Evolutionary conservation across 2,329 filamentous ascomycete species (phyloP).

Genomic region (Epicoccum nigrum): DNA sequence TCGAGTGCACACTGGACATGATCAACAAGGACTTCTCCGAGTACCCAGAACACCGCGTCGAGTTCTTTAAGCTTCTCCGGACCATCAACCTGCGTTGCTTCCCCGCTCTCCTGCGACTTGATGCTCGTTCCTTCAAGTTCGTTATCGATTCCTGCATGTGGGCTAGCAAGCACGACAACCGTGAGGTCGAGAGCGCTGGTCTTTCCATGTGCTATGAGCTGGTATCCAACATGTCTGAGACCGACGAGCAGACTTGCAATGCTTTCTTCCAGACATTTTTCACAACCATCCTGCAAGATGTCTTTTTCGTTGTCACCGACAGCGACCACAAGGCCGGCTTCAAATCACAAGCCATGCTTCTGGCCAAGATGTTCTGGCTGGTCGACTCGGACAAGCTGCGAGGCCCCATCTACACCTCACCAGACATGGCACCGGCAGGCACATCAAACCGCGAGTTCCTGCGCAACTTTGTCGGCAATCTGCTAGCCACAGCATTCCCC

Average conservation of each 20-base stretch:
- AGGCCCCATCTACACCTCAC: slow-evolving; percentile 80
- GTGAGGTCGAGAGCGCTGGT: slow-evolving; percentile 93
- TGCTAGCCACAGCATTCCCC: slow-evolving; percentile 88
- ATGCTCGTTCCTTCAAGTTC: slow-evolving; percentile 97
- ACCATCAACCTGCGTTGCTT: slow-evolving; percentile 98
- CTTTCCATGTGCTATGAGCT: slow-evolving; percentile 98
- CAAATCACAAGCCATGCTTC: slow-evolving; percentile 93
- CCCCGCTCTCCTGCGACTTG: slow-evolving; percentile 89
- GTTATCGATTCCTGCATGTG: slow-evolving; percentile 99
- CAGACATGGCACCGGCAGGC: slow-evolving; percentile 80
- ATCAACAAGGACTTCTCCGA: slow-evolving; percentile 99
- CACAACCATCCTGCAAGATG: slow-evolving; percentile 91
- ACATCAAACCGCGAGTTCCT: slow-evolving; percentile 92
- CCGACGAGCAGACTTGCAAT: slow-evolving; percentile 82
- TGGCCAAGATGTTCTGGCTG: slow-evolving; percentile 96
- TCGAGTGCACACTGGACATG: slow-evolving; percentile 98
- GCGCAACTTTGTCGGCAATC: slow-evolving; percentile 80
- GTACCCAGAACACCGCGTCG: slow-evolving; percentile 97
- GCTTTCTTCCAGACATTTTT: slow-evolving; percentile 99
- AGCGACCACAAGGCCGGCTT: slow-evolving; percentile 99
- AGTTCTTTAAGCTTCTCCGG: slow-evolving; percentile 96
- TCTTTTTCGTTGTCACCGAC: slow-evolving; percentile 97
- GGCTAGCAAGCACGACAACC: slow-evolving; percentile 99
- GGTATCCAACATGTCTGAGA: slow-evolving; percentile 95
- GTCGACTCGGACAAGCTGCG: slow-evolving; percentile 89